Evolutionary conservation across 108 stramenopile genomes (phyloP).

Genomic region (Nannochloropsis salina): DNA sequence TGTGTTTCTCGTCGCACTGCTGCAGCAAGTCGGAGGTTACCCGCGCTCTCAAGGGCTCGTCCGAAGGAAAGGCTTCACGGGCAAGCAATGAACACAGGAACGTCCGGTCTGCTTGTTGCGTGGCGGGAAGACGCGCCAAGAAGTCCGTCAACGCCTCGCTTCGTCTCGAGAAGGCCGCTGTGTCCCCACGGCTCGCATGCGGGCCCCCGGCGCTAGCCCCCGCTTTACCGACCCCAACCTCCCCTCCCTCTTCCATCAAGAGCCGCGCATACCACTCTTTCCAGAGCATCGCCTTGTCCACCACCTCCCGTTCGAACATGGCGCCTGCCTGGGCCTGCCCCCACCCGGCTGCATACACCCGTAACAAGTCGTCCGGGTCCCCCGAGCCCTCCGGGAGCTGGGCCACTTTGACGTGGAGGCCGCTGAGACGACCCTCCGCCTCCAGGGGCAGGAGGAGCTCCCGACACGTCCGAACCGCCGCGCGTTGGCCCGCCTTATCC

Average conservation of each 20-base stretch:
- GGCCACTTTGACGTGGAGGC: slow-evolving; percentile 63
- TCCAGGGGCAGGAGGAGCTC: slow-evolving; percentile 53
- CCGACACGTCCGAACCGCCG: slow-evolving; percentile 67
- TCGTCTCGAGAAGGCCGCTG: not conserved
- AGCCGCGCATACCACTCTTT: slow-evolving; percentile 31
- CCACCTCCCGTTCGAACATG: slow-evolving; percentile 24
- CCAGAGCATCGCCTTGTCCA: slow-evolving; percentile 27
- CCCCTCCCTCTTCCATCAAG: slow-evolving; percentile 25
- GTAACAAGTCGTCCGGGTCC: slow-evolving; percentile 75
- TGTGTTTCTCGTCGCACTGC: slow-evolving; percentile 8
- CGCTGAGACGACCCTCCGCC: slow-evolving; percentile 37
- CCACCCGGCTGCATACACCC: slow-evolving; percentile 42
- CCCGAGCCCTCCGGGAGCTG: slow-evolving; percentile 60
- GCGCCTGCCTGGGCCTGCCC: slow-evolving; percentile 29
- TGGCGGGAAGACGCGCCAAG: slow-evolving; percentile 20
- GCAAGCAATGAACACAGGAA: not conserved
- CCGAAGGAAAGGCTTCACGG: not conserved
- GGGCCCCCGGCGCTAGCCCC: not conserved
- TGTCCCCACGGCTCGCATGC: not conserved
- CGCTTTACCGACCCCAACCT: not conserved
- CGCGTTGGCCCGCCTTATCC: slow-evolving; percentile 72
- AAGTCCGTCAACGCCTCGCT: slow-evolving; percentile 12
- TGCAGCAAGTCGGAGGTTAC: not conserved
- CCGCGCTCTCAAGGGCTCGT: not conserved
- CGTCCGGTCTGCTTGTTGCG: slow-evolving; percentile 4